A percentile compares a stretch with the other conserved stretches of the same genome.
These are phyloP conservation scores for Yamadazyma kitorensis DNA, from an alignment of 805 yeast species.

Conservation along the genomic window DNA sequence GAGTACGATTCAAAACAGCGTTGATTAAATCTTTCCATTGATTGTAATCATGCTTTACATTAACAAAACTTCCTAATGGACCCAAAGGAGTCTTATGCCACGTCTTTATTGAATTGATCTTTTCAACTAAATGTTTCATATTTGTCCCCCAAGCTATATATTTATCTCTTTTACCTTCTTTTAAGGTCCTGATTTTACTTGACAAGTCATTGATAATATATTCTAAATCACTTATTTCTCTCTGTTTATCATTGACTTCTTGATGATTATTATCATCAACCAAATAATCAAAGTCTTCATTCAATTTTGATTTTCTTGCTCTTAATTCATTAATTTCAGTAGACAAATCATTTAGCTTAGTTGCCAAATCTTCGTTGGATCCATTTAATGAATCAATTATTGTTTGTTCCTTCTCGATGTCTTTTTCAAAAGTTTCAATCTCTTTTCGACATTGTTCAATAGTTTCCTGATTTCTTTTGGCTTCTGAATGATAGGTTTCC, in stretches of 20 bases:
- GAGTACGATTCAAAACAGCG: conserved; percentile 43
- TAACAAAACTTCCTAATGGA: conserved; percentile 67
- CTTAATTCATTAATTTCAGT: neutral
- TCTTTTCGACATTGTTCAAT: conserved; percentile 18
- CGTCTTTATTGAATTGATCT: conserved; percentile 28
- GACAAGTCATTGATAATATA: conserved; percentile 2
- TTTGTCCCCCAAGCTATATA: conserved; percentile 51
- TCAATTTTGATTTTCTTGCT: conserved; percentile 3
- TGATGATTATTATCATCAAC: too few relatives aligned
- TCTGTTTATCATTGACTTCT: conserved; percentile 10
- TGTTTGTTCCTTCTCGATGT: conserved; percentile 31
- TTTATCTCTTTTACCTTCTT: conserved; percentile 27
- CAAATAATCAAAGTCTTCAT: conserved; percentile 16
- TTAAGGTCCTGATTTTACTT: conserved; percentile 11
- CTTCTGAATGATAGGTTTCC: conserved; percentile 17
- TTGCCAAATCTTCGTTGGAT: conserved; percentile 31
- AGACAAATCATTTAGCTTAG: conserved; percentile 8
- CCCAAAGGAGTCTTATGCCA: conserved; percentile 63
- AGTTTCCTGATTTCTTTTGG: conserved; percentile 17
- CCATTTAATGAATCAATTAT: conserved; percentile 42
- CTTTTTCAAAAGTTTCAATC: conserved; percentile 19
- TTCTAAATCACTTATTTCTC: conserved; percentile 1
- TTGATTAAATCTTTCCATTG: conserved; percentile 65
- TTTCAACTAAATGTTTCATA: conserved; percentile 40
- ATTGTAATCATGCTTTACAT: conserved; percentile 51